Evolutionary conservation across 345 rosid species (phyloP).

Genomic region (Brassica carinata): DNA sequence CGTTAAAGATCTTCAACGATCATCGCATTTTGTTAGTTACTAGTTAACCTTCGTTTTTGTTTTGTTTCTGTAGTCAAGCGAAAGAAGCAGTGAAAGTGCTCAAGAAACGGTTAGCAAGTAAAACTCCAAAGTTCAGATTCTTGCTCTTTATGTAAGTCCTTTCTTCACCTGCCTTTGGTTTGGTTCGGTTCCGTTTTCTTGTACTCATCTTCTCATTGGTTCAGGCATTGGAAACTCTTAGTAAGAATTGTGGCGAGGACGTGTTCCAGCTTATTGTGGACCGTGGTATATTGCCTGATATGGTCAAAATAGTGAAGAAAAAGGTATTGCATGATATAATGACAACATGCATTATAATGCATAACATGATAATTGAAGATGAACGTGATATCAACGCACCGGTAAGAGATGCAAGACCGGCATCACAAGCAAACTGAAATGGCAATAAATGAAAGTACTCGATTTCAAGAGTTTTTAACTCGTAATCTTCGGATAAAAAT

Average conservation of each 20-base stretch:
- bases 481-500: too few species aligned
- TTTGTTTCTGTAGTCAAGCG: conserved; percentile 56
- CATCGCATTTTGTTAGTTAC: neutral
- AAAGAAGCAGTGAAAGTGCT: conserved; percentile 63
- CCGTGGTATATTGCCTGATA: neutral
- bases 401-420: too few species aligned
- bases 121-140: conserved; percentile 81
- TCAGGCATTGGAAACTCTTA: conserved; percentile 87
- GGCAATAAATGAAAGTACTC: too few species aligned
- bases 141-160: conserved; percentile 78
- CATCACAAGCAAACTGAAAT: too few species aligned
- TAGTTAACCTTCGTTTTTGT: neutral
- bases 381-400: too few species aligned
- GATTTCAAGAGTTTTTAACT: too few species aligned
- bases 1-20: neutral
- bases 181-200: neutral
- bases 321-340: too few species aligned
- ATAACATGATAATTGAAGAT: too few species aligned
- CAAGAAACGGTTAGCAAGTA: conserved; percentile 79
- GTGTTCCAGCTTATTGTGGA: neutral
- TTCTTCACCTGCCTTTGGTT: neutral
- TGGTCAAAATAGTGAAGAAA: conserved; percentile 3
- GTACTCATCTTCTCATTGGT: neutral
- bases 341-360: too few species aligned
- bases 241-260: conserved; percentile 89